Base-by-base conservation (phyloP, 352 stramenopile genomes). In the Globisporangium alternatum region DNA sequence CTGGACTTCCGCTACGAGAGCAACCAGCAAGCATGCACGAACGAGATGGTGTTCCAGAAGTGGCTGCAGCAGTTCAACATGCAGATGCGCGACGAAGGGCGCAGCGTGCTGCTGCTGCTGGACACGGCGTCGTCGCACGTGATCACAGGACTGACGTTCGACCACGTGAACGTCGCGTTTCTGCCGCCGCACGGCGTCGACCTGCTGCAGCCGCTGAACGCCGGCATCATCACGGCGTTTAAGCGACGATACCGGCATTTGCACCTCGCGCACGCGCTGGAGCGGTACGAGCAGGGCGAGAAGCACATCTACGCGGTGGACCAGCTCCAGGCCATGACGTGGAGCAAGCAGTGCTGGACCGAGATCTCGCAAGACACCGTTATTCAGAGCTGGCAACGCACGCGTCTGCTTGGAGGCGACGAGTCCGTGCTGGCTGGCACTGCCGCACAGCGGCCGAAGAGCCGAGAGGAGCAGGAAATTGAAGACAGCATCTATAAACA, bases 51-150 rank as follows among this genome's bases (percentile, higher is more conserved):
- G 43, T 72, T 68, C 51, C 66, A 66, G 58, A 39, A 54, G 12
- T 72, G 66, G 66, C 56, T 72, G 21, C 62, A 59, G 35, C 53
- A 62, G 55, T 60, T 72, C 30, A 63, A 72, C 56, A 43, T 49
- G 9, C 49, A 44, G 25, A 72, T 72, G 66, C 66, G 65, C 48
- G 62, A 65, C 49, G 55, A 51, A 8, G 47, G 62, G 10, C 66
- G 66, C 39, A 48, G 30, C 21, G 64, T 72, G 33, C 43, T 72
- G 28, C 49, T 72, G 19, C 41, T 72, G 28, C 61, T 72, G 15
- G 66, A 72, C 66, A 65, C 57, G 17, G 66, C 62, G 35, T 25
- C 61, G 55, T 61, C 61, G 30, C 66, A 72, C 37, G 58, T 68
- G 7, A 41, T 58, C 5, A 60, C 51, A 4, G 62, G 57, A 2